These are phyloP conservation scores for Skeletonema marinoi DNA, from an alignment of 108 stramenopile species.

Conservation along the genomic window DNA sequence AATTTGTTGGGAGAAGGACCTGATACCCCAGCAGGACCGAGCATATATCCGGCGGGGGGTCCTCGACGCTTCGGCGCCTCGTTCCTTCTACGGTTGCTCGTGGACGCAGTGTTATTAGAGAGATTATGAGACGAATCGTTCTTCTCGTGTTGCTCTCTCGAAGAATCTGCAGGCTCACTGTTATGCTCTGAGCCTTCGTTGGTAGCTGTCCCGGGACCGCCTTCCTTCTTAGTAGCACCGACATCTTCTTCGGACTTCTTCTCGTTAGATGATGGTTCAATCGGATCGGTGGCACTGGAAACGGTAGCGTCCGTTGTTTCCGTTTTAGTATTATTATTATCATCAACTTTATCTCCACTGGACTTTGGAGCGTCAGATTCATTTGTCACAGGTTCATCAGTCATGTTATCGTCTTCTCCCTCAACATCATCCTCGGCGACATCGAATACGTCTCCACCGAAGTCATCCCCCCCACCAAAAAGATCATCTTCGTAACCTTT, in stretches of 20 bases:
- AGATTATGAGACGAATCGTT: slow-evolving; percentile 10
- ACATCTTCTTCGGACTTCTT: background rate
- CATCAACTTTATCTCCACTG: slow-evolving; percentile 17
- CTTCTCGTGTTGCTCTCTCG: slow-evolving; percentile 1
- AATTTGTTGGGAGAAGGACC: slow-evolving; percentile 2
- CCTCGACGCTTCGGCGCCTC: slow-evolving; percentile 65
- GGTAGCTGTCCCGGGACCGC: background rate
- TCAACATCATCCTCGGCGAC: slow-evolving; percentile 48
- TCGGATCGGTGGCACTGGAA: slow-evolving; percentile 10
- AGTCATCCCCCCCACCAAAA: slow-evolving; percentile 73
- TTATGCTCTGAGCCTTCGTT: background rate
- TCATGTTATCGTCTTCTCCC: slow-evolving; percentile 27
- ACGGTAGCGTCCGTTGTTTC: slow-evolving; percentile 29
- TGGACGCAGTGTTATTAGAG: slow-evolving; percentile 10
- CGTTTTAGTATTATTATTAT: slow-evolving; percentile 48
- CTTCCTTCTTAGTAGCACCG: slow-evolving; percentile 13
- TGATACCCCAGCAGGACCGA: slow-evolving; percentile 77
- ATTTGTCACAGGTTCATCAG: slow-evolving; percentile 17
- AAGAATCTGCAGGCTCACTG: slow-evolving; percentile 3
- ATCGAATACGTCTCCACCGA: slow-evolving; percentile 90
- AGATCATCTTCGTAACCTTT: slow-evolving; percentile 58
- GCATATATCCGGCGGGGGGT: slow-evolving; percentile 79
- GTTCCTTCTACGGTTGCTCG: slow-evolving; percentile 18
- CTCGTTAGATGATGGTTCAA: background rate
- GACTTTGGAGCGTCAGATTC: slow-evolving; percentile 4